Percentiles rank a stretch among this genome's conserved stretches.
These are phyloP conservation scores for Aspergillus flavus DNA, from an alignment of 2,329 filamentous ascomycete genomes.

Conservation along the genomic window DNA sequence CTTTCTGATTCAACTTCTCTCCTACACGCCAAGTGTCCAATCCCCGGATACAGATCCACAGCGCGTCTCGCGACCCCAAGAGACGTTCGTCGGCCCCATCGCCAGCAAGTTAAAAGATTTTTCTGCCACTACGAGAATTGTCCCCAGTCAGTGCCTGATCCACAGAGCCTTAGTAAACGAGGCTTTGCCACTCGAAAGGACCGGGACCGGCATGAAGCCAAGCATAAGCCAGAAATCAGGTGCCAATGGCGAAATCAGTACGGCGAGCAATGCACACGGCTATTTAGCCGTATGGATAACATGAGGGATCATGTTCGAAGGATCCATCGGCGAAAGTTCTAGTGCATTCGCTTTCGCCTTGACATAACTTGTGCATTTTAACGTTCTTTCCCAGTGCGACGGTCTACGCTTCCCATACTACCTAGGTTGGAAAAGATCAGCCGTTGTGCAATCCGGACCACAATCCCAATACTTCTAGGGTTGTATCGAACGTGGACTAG, in stretches of 20 bases:
- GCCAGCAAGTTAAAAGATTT: neutral
- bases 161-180: neutral
- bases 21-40: neutral
- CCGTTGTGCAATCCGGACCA: neutral
- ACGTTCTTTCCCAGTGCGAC: neutral
- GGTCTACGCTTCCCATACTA: neutral
- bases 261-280: neutral
- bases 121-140: neutral
- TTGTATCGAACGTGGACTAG: too few relatives aligned
- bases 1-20: neutral
- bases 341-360: neutral
- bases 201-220: neutral
- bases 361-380: rapidly evolving
- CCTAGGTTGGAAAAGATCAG: neutral
- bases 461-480: neutral
- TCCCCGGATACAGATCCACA: neutral
- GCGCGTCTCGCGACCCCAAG: neutral
- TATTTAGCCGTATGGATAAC: neutral
- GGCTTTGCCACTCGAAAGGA: neutral
- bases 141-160: neutral
- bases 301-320: neutral
- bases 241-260: neutral
- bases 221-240: neutral
- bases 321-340: neutral
- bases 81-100: neutral